These are phyloP conservation scores for Brassica incana DNA, from an alignment of 345 rosid genomes.

Conservation along the genomic window DNA sequence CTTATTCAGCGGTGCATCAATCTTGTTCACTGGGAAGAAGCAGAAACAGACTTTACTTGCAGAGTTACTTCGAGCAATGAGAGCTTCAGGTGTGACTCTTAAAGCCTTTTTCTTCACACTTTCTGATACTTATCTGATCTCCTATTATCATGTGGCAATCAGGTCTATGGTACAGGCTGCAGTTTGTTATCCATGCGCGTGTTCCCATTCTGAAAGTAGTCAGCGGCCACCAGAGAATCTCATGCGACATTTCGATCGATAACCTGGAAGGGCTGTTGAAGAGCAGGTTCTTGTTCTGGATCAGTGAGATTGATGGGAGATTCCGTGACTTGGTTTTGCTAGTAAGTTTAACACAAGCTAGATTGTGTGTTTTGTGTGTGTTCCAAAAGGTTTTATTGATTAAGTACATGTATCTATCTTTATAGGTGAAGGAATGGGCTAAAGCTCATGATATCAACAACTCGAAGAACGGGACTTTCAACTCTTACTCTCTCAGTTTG, in stretches of 20 bases:
- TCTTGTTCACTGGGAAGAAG: slow-evolving; percentile 72
- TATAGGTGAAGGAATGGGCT: slow-evolving; percentile 98
- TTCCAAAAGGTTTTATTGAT: neutral
- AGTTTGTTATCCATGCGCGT: slow-evolving; percentile 61
- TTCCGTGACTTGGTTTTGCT: slow-evolving; percentile 78
- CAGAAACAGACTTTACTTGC: slow-evolving; percentile 57
- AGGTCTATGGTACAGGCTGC: slow-evolving; percentile 60
- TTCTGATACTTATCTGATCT: slow-evolving; percentile 1
- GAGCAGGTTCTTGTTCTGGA: slow-evolving; percentile 80
- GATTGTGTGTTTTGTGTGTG: neutral
- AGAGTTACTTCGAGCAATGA: slow-evolving; percentile 58
- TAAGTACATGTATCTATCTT: neutral
- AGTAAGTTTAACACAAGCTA: slow-evolving; percentile 43
- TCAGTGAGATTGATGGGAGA: slow-evolving; percentile 75
- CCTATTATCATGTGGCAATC: slow-evolving; percentile 21
- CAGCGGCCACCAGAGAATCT: slow-evolving; percentile 49
- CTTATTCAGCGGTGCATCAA: slow-evolving; percentile 50
- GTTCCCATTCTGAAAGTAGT: slow-evolving; percentile 83
- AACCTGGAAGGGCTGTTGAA: slow-evolving; percentile 73
- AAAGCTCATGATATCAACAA: slow-evolving; percentile 76
- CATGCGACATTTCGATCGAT: slow-evolving; percentile 85
- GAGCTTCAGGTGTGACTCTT: slow-evolving; percentile 49
- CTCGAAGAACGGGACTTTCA: slow-evolving; percentile 66
- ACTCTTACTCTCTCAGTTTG: slow-evolving; percentile 80
- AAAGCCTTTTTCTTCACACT: neutral